A percentile compares a stretch with the other conserved stretches of the same genome.
phyloP scores from a whole-genome alignment of 495 filamentous ascomycete genomes.

The Penicillium egyptiacum region DNA sequence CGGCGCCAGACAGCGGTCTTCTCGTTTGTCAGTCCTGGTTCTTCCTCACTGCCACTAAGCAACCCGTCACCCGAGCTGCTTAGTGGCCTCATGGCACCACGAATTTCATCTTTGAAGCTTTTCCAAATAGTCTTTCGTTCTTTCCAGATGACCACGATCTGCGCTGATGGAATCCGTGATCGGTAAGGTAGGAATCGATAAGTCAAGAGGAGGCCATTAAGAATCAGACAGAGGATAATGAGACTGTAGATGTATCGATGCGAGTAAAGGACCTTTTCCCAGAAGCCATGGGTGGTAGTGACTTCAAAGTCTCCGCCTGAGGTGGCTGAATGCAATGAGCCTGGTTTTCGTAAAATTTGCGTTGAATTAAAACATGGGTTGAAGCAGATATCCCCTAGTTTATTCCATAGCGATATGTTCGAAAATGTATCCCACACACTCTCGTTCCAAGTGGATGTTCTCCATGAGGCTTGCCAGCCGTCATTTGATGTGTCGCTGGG shows the following conservation, averaged over 20 bases:
- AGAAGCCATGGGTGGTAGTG: constrained; percentile 14
- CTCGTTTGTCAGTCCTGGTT: neutral
- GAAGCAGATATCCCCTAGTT: constrained; percentile 30
- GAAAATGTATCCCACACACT: constrained; percentile 35
- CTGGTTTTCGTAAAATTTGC: constrained; percentile 29
- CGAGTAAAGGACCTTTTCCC: constrained; percentile 28
- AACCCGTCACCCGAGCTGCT: neutral
- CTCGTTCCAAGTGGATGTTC: constrained; percentile 30
- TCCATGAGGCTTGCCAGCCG: constrained; percentile 30
- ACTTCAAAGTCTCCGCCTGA: constrained; percentile 8
- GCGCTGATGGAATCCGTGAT: constrained; percentile 30
- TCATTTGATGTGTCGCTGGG: constrained; percentile 24
- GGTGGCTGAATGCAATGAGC: constrained; percentile 18
- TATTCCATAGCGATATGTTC: constrained; percentile 22
- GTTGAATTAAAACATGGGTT: constrained; percentile 38
- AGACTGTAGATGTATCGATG: constrained; percentile 38
- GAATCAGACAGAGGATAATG: constrained; percentile 26
- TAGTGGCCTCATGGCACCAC: neutral
- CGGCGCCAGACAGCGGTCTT: neutral
- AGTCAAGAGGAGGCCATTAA: constrained; percentile 29
- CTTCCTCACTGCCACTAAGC: constrained; percentile 3
- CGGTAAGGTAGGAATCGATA: constrained; percentile 30
- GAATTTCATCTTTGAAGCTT: constrained; percentile 25
- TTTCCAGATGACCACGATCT: constrained; percentile 28
- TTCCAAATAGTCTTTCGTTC: constrained; percentile 23